phyloP scores from a whole-genome alignment of 306 rosid species.

The Cucurbita ficifolia region DNA sequence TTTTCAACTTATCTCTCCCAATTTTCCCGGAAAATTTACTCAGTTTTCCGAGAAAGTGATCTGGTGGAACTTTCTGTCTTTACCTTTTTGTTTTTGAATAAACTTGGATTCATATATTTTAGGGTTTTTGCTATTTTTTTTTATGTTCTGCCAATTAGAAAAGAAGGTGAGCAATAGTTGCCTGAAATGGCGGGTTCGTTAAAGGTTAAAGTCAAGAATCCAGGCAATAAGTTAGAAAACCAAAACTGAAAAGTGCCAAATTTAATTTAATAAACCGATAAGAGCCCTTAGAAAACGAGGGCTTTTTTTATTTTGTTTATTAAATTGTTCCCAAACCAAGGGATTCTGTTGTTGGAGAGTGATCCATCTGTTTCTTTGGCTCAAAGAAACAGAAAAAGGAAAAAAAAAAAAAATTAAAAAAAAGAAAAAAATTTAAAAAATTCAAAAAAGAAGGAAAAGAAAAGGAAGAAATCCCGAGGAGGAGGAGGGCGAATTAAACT shows the following conservation, averaged over 20 bases:
- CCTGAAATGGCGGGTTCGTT: conserved; percentile 71
- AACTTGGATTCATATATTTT: background rate
- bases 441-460: conserved; percentile 3
- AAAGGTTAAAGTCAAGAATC: conserved; percentile 65
- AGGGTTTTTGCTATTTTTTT: conserved; percentile 11
- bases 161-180: conserved; percentile 38
- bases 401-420: background rate
- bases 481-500: conserved; percentile 16
- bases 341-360: conserved; percentile 19
- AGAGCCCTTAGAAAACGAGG: conserved; percentile 20
- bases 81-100: background rate
- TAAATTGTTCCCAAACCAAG: conserved; percentile 27
- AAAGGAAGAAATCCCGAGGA: background rate
- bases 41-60: background rate
- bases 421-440: no score
- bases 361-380: conserved; percentile 26
- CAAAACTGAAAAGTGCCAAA: conserved; percentile 27
- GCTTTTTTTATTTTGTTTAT: conserved; percentile 4
- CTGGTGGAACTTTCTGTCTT: background rate
- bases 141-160: conserved; percentile 12
- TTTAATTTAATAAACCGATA: conserved; percentile 31
- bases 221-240: conserved; percentile 41
- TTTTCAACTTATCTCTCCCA: background rate
- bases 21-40: background rate
- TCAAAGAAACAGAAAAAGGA: background rate